phyloP scores from a whole-genome alignment of 371 early-diverging fungal species.

The Mucor plumbeus region DNA sequence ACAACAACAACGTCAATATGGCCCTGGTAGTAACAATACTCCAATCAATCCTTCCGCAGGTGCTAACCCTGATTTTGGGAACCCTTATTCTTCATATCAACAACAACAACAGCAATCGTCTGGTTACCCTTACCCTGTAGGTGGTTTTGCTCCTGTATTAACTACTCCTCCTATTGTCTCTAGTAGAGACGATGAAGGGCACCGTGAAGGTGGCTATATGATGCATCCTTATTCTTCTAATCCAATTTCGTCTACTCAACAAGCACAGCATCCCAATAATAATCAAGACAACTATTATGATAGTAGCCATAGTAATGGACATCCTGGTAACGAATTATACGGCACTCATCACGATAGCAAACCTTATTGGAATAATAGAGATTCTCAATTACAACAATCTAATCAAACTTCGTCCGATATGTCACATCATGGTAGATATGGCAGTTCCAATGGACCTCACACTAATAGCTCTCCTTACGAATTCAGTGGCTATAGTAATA shows the following conservation, averaged over 20 bases:
- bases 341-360: not conserved
- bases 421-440: constrained; percentile 4
- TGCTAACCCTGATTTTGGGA: constrained; percentile 4
- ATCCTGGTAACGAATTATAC: not conserved
- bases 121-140: constrained; percentile 24
- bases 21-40: not conserved
- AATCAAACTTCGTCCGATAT: not conserved
- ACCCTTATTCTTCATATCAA: constrained; percentile 22
- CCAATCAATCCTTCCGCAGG: not conserved
- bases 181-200: constrained; percentile 18
- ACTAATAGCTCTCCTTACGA: constrained; percentile 13
- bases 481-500: constrained; percentile 16
- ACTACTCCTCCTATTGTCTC: constrained; percentile 12
- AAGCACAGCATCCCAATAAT: constrained; percentile 6
- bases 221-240: constrained; percentile 29
- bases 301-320: constrained; percentile 9
- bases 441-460: not conserved
- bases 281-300: constrained; percentile 10
- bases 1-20: constrained; percentile 10
- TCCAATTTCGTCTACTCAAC: not conserved
- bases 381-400: constrained; percentile 4
- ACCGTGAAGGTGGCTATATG: constrained; percentile 15
- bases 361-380: constrained; percentile 12
- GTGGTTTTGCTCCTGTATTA: constrained; percentile 13
- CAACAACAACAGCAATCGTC: constrained; percentile 15